These are phyloP conservation scores for Pilatotrama ljubarskyi DNA, from an alignment of 768 basidiomycete genomes.

Conservation along the genomic window DNA sequence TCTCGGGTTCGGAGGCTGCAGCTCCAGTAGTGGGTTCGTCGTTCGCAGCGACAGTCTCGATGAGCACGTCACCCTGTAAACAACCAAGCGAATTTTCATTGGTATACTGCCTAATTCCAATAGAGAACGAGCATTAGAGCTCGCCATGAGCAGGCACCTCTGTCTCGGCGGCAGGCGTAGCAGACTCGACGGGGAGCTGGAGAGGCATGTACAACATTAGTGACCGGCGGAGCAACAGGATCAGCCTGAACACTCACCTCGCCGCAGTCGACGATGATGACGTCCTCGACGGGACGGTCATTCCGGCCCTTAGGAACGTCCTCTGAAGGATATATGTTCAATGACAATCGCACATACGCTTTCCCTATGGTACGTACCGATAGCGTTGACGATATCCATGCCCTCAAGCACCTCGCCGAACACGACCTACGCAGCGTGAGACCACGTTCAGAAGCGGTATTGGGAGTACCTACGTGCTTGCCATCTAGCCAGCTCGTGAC, in stretches of 20 bases:
- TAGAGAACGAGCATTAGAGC: slow-evolving; percentile 58
- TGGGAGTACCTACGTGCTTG: slow-evolving; percentile 60
- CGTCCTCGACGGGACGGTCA: slow-evolving; percentile 76
- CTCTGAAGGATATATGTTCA: slow-evolving; percentile 48
- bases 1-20: background rate
- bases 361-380: slow-evolving; percentile 48
- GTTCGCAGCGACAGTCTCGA: background rate
- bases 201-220: background rate
- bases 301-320: slow-evolving; percentile 64
- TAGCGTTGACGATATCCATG: slow-evolving; percentile 78
- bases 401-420: slow-evolving; percentile 93
- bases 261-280: slow-evolving; percentile 82
- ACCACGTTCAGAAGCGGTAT: background rate
- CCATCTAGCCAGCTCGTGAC: slow-evolving; percentile 89
- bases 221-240: background rate
- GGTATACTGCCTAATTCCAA: slow-evolving; percentile 26
- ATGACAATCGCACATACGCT: background rate
- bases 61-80: slow-evolving; percentile 11
- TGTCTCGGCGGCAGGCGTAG: slow-evolving; percentile 64
- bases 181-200: slow-evolving; percentile 55
- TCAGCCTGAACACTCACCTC: slow-evolving; percentile 58
- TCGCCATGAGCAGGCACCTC: slow-evolving; percentile 95
- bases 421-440: slow-evolving; percentile 60
- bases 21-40: slow-evolving; percentile 1
- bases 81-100: slow-evolving; percentile 31